A percentile compares a stretch with the other conserved stretches of the same genome.
These are phyloP conservation scores for Neurospora discreta DNA, from an alignment of 495 filamentous ascomycete genomes.

Conservation along the genomic window DNA sequence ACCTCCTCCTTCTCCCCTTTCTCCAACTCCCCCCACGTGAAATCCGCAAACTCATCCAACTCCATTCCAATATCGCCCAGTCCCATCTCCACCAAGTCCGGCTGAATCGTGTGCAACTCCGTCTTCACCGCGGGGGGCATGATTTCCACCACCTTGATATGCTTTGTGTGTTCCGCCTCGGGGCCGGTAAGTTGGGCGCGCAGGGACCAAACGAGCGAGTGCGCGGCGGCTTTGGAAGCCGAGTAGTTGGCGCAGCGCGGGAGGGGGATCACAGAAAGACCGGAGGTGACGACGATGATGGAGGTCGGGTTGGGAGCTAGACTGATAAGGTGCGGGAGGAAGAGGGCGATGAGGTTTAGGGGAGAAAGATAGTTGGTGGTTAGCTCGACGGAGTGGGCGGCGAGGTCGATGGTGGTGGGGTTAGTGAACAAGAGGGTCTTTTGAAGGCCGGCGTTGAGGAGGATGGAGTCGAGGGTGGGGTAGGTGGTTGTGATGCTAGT, in stretches of 20 bases:
- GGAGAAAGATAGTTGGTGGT: conserved; percentile 58
- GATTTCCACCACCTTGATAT: conserved; percentile 51
- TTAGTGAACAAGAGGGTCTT: conserved; percentile 48
- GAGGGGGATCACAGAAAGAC: conserved; percentile 44
- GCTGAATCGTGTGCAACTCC: conserved; percentile 43
- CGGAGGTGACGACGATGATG: conserved; percentile 41
- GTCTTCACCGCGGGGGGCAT: conserved; percentile 59
- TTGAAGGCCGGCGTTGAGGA: conserved; percentile 51
- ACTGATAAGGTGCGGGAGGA: conserved; percentile 51
- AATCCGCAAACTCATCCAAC: conserved; percentile 44
- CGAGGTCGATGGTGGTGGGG: conserved; percentile 46
- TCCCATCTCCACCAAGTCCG: conserved; percentile 31
- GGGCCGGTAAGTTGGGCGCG: conserved; percentile 42
- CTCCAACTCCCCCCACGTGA: conserved; percentile 45
- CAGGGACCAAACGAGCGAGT: conserved; percentile 44
- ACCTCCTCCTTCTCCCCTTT: conserved; percentile 41
- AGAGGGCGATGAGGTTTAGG: conserved; percentile 47
- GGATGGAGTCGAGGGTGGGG: conserved; percentile 43
- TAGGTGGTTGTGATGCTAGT: conserved; percentile 43
- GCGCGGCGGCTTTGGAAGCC: conserved; percentile 48
- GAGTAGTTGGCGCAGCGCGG: conserved; percentile 42
- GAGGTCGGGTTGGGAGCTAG: conserved; percentile 19
- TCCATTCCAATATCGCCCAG: conserved; percentile 44
- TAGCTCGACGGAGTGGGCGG: conserved; percentile 42
- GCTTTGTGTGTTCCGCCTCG: background rate